Conservation (phyloP, 768 basidiomycete genomes). For the Strobilomyces dryophilus region DNA sequence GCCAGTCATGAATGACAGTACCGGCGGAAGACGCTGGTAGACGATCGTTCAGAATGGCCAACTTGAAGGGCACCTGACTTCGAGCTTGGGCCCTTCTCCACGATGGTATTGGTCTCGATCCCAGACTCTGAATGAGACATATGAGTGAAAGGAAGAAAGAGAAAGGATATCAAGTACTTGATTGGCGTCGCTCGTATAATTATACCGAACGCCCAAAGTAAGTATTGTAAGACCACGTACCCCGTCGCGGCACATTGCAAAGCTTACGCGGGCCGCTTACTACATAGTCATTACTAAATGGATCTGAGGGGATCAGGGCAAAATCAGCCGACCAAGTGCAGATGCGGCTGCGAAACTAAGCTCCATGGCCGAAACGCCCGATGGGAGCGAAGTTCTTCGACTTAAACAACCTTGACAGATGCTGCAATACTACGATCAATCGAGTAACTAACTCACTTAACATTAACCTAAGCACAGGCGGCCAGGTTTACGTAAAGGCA, state of each 20-base stretch:
- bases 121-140: constrained; percentile 5
- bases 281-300: background rate
- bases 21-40: background rate
- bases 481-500: background rate
- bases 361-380: background rate
- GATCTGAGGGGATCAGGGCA: background rate
- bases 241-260: background rate
- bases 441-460: background rate
- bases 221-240: too few species aligned
- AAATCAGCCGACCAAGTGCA: background rate
- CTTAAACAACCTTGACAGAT: background rate
- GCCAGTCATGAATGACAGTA: too few species aligned
- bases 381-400: too few species aligned
- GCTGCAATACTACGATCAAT: background rate
- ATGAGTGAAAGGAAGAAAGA: background rate
- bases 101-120: background rate
- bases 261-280: background rate
- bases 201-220: too few species aligned
- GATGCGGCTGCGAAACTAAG: background rate
- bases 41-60: background rate
- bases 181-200: too few species aligned
- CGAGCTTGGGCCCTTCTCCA: background rate
- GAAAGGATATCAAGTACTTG: background rate
- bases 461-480: background rate
- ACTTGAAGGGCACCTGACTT: background rate